These are phyloP conservation scores for Musa troglodytarum DNA, from an alignment of 176 grass and related monocot species.

Conservation along the genomic window DNA sequence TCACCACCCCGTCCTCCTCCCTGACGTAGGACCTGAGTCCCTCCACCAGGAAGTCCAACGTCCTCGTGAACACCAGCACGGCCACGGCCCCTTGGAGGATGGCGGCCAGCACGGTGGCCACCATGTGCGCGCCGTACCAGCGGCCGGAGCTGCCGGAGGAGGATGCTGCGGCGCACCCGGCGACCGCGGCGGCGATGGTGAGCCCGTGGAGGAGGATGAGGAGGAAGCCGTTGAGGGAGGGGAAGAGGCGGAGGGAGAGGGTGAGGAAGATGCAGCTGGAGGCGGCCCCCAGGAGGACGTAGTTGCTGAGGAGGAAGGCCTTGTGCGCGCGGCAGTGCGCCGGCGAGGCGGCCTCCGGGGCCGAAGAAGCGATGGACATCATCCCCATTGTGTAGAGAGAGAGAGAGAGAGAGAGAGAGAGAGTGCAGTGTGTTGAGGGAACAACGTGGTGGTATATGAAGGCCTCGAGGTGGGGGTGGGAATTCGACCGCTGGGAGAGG, in stretches of 20 bases:
- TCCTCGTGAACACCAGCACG: slow-evolving; percentile 5
- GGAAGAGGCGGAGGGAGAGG: slow-evolving; percentile 83
- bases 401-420: background rate
- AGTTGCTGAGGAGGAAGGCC: slow-evolving; percentile 76
- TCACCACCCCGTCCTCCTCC: slow-evolving; percentile 77
- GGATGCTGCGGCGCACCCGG: slow-evolving; percentile 50
- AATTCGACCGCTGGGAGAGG: background rate
- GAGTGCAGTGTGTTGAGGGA: background rate
- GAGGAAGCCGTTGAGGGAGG: slow-evolving; percentile 79
- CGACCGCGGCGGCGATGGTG: slow-evolving; percentile 56
- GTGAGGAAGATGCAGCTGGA: slow-evolving; percentile 94
- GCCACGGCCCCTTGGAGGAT: slow-evolving; percentile 69
- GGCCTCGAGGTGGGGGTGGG: background rate
- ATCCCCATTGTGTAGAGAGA: background rate
- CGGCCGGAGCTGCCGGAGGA: slow-evolving; percentile 26
- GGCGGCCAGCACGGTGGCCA: slow-evolving; percentile 48
- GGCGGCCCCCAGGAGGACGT: slow-evolving; percentile 75
- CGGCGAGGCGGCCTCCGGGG: background rate
- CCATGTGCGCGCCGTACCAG: slow-evolving; percentile 81
- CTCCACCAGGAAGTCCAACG: slow-evolving; percentile 8
- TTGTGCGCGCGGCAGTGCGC: slow-evolving; percentile 37
- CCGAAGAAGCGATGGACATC: background rate
- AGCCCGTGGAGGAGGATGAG: slow-evolving; percentile 76
- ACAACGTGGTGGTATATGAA: background rate
- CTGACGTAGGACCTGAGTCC: slow-evolving; percentile 31